Evolutionary conservation across 176 grass and related monocot species (phyloP).

Genomic region (Aegilops sharonensis): DNA sequence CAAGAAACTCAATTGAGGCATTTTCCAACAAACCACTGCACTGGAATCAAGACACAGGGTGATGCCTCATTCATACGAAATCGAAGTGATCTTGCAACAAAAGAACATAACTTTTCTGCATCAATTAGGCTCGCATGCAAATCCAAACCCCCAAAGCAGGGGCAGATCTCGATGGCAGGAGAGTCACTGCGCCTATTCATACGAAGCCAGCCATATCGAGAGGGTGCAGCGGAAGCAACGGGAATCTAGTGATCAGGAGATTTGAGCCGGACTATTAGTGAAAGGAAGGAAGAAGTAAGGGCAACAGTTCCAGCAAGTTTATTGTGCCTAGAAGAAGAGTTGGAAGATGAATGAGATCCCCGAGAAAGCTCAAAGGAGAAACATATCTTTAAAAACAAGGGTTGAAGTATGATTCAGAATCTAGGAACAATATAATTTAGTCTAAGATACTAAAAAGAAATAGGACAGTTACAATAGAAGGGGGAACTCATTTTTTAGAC

Average conservation of each 20-base stretch:
- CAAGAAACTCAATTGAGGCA: background rate
- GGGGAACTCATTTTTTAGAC: background rate
- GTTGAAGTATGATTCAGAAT: background rate
- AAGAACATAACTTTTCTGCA: background rate
- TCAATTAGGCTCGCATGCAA: background rate
- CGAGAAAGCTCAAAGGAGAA: background rate
- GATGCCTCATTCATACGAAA: background rate
- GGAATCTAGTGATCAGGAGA: background rate
- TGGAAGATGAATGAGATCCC: background rate
- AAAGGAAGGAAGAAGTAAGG: background rate
- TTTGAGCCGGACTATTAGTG: background rate
- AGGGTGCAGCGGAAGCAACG: background rate
- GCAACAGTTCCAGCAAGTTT: background rate
- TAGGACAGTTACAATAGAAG: background rate
- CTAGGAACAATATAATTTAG: background rate
- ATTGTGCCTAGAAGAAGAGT: background rate
- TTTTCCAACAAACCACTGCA: background rate
- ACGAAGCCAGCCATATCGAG: background rate
- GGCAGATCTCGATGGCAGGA: background rate
- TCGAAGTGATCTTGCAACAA: background rate
- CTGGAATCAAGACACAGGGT: background rate
- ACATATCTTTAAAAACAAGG: background rate
- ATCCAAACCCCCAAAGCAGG: background rate
- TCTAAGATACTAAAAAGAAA: background rate
- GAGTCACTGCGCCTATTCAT: background rate